Conservation (phyloP, 805 yeast species). For the Helenozyma rhizophorensis region DNA sequence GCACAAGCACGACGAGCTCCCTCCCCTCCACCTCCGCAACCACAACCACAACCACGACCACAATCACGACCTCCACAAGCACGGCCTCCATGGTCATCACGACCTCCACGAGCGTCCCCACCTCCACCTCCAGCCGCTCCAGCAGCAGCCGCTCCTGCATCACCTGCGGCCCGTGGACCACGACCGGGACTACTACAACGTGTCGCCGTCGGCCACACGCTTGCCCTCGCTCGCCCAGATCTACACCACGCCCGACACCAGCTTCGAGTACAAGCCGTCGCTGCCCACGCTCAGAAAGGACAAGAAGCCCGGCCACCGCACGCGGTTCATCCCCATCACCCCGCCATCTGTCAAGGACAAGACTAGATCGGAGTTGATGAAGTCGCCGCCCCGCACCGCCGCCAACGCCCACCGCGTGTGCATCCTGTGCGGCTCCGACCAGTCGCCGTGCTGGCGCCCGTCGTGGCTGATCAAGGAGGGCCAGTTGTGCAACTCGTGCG, state of each 20-base stretch:
- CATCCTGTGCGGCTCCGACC: slow-evolving; percentile 84
- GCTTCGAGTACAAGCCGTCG: slow-evolving; percentile 3
- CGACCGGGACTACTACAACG: background rate
- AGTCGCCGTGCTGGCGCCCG: slow-evolving; percentile 98
- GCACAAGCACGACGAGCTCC: slow-evolving; percentile 2
- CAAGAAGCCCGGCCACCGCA: slow-evolving; percentile 1
- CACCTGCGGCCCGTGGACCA: slow-evolving; percentile 3
- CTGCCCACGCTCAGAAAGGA: slow-evolving; percentile 1
- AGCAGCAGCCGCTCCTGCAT: no score
- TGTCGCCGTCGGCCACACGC: slow-evolving; percentile 1
- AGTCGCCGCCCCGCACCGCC: slow-evolving; percentile 27
- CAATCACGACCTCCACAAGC: no score
- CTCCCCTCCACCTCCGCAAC: background rate
- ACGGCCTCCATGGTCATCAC: no score
- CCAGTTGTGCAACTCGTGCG: slow-evolving; percentile 96
- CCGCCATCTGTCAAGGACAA: slow-evolving; percentile 35
- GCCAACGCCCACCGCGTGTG: slow-evolving; percentile 53
- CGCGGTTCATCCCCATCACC: slow-evolving; percentile 36
- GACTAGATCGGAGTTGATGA: slow-evolving; percentile 25
- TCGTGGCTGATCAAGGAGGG: slow-evolving; percentile 90
- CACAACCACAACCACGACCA: slow-evolving; percentile 1
- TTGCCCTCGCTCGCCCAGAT: slow-evolving; percentile 5
- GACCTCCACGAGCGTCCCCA: no score
- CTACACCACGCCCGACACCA: slow-evolving; percentile 6
- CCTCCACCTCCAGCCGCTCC: no score